Conservation (phyloP, 164 flowering plant genomes). For the Aristolochia fimbriata region DNA sequence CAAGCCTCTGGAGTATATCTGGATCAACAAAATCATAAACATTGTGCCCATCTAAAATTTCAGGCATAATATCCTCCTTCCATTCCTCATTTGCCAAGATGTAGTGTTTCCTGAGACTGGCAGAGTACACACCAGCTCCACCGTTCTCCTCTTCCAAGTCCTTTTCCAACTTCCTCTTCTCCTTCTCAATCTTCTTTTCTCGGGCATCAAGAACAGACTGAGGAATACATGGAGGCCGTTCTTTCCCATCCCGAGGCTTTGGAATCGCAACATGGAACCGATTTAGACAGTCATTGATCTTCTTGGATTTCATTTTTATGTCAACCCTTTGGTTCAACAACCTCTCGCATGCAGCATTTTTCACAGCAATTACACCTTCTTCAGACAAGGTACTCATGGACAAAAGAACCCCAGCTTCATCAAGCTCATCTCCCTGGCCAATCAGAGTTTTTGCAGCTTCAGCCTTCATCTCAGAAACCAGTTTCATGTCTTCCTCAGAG, state of each 20-base stretch:
- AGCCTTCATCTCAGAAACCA: slow-evolving; percentile 71
- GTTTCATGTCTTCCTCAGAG: slow-evolving; percentile 66
- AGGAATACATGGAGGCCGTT: slow-evolving; percentile 83
- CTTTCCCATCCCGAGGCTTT: slow-evolving; percentile 74
- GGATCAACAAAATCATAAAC: slow-evolving; percentile 72
- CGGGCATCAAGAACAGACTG: slow-evolving; percentile 58
- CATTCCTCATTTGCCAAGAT: slow-evolving; percentile 65
- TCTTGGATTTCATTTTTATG: slow-evolving; percentile 79
- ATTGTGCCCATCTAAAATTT: slow-evolving; percentile 89
- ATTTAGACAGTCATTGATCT: slow-evolving; percentile 68
- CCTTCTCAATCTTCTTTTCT: slow-evolving; percentile 42
- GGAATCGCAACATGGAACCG: slow-evolving; percentile 83
- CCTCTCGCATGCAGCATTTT: slow-evolving; percentile 85
- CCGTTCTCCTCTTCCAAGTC: slow-evolving; percentile 83
- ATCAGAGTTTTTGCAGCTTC: slow-evolving; percentile 76
- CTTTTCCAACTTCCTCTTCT: slow-evolving; percentile 65
- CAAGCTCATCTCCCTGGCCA: slow-evolving; percentile 57
- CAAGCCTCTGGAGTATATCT: slow-evolving; percentile 61
- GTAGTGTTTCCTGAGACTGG: slow-evolving; percentile 64
- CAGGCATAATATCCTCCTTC: slow-evolving; percentile 82
- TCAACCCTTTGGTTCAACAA: slow-evolving; percentile 78
- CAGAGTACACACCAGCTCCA: slow-evolving; percentile 86
- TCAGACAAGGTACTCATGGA: slow-evolving; percentile 87
- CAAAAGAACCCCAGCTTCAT: slow-evolving; percentile 48
- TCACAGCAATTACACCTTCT: slow-evolving; percentile 74